Evolutionary conservation across 331 rosid genomes (phyloP).

Genomic region (Pyrus hybrid): DNA sequence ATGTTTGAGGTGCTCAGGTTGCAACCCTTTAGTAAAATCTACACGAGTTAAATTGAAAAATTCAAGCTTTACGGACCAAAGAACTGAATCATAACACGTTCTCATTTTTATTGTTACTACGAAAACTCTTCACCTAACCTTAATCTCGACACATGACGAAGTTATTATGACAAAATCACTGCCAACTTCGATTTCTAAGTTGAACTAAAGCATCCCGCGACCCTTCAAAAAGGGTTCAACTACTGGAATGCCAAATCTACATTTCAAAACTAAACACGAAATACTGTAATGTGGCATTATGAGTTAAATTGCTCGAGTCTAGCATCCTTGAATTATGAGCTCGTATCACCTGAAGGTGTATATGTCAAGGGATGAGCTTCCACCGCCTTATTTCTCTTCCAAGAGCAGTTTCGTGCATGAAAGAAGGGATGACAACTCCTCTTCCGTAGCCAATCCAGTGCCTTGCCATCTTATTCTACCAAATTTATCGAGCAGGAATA

Average conservation of each 20-base stretch:
- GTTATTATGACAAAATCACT: not conserved
- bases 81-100: too few relatives aligned
- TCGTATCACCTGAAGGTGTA: not conserved
- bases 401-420: slow-evolving; percentile 58
- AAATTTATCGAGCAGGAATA: slow-evolving; percentile 69
- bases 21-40: too few relatives aligned
- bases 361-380: not conserved
- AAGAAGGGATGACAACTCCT: slow-evolving; percentile 60
- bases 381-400: slow-evolving; percentile 36
- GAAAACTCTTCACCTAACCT: too few relatives aligned
- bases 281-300: not conserved
- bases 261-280: not conserved
- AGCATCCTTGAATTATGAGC: not conserved
- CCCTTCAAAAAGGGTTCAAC: not conserved
- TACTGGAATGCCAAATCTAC: not conserved
- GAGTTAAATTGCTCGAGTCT: not conserved
- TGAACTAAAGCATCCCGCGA: not conserved
- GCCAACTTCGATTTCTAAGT: not conserved
- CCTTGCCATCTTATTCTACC: slow-evolving; percentile 98
- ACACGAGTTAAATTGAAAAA: too few relatives aligned
- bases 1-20: too few relatives aligned
- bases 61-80: too few relatives aligned
- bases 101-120: too few relatives aligned
- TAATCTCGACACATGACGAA: not conserved
- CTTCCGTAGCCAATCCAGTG: slow-evolving; percentile 59